Evolutionary conservation across 106 monocot species (phyloP).

Genomic region (Dendrobium officinale): DNA sequence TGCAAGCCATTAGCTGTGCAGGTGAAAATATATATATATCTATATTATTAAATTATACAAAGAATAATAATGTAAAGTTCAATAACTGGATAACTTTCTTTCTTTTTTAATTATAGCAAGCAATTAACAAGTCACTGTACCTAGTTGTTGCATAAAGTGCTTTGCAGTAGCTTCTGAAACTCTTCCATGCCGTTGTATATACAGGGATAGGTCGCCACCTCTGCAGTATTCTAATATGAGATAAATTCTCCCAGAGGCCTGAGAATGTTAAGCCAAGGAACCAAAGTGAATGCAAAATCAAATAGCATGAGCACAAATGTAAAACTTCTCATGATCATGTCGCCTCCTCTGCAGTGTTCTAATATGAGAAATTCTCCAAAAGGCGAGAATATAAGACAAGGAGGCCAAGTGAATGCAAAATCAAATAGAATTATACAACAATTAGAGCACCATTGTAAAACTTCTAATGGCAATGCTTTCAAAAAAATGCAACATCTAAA

Average conservation of each 20-base stretch:
- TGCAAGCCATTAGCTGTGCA: constrained; percentile 79
- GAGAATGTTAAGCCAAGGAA: constrained; percentile 3
- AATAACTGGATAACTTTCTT: not conserved
- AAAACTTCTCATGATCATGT: not conserved
- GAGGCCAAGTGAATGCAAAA: not conserved
- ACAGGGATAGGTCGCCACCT: constrained; percentile 81
- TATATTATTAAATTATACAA: not conserved
- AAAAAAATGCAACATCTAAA: not conserved
- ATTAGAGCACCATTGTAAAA: not conserved
- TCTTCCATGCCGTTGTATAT: constrained; percentile 61
- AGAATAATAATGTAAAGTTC: not conserved
- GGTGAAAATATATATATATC: constrained; percentile 7
- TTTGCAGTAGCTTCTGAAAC: constrained; percentile 79
- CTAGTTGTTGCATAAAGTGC: constrained; percentile 90
- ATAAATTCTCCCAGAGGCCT: constrained; percentile 68
- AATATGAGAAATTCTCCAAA: constrained; percentile 67
- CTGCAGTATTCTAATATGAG: constrained; percentile 83
- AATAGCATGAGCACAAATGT: not conserved
- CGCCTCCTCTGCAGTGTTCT: constrained; percentile 77
- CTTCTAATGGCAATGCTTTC: not conserved
- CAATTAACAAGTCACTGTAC: constrained; percentile 22
- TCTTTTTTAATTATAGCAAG: constrained; percentile 10
- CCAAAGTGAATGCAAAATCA: not conserved
- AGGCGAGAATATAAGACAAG: constrained; percentile 11
- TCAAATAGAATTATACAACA: not conserved